Percentiles rank a stretch among this genome's conserved stretches.
phyloP scores from a whole-genome alignment of 352 stramenopile species.

The Thraustochytrium sp. region DNA sequence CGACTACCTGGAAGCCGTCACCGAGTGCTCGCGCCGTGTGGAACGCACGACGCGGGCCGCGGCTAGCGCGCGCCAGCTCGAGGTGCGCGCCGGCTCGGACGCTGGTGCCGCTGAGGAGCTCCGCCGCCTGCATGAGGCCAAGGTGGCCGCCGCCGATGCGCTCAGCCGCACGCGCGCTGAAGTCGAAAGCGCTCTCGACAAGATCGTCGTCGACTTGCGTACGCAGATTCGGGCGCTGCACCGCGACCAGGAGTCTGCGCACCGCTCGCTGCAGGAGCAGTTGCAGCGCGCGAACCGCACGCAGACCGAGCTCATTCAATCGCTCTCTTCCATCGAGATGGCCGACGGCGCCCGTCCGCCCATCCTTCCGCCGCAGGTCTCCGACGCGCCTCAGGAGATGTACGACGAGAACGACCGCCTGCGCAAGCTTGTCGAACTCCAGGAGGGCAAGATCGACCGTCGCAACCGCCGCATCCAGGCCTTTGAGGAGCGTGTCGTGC shows the following conservation, averaged over 20 bases:
- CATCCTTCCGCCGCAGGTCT: too few species aligned
- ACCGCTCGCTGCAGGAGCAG: not conserved
- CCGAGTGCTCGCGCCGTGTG: not conserved
- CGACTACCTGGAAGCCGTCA: not conserved
- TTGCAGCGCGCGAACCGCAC: not conserved
- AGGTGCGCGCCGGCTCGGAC: too few species aligned
- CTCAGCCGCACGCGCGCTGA: not conserved
- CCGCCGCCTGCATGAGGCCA: not conserved
- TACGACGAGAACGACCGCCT: not conserved
- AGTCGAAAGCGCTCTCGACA: not conserved
- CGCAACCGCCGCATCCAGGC: not conserved
- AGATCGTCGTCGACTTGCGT: not conserved
- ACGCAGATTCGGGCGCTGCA: not conserved
- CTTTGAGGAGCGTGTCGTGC: not conserved
- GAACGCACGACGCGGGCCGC: not conserved
- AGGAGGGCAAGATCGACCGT: slow-evolving; percentile 2
- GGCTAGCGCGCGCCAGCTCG: not conserved
- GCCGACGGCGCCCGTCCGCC: not conserved
- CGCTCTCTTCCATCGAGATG: not conserved
- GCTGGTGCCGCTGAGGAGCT: not conserved
- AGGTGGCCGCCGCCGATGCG: not conserved
- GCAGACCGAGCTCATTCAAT: not conserved
- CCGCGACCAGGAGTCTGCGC: not conserved
- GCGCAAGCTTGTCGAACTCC: not conserved
- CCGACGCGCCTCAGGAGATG: too few species aligned